Evolutionary conservation across 2,329 filamentous ascomycete species (phyloP).

Genomic region (Cladosporium sp.): DNA sequence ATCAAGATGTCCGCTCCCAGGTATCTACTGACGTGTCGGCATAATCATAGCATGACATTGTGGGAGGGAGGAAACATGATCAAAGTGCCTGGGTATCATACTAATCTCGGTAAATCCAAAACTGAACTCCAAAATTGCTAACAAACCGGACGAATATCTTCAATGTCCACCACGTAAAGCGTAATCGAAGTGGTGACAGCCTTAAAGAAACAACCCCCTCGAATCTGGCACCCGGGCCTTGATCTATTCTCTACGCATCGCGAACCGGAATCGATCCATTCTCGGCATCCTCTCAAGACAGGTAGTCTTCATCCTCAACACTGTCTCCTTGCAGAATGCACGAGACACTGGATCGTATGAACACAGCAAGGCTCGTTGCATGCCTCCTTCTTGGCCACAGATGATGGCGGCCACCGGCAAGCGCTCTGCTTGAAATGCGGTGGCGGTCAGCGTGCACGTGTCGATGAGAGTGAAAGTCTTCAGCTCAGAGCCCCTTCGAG

Average conservation of each 20-base stretch:
- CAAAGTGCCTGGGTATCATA: no score
- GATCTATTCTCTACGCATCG: constrained; percentile 6
- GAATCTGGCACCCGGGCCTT: no score
- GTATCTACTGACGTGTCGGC: no score
- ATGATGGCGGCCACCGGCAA: constrained; percentile 48
- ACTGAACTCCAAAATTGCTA: no score
- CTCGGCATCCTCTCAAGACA: constrained; percentile 41
- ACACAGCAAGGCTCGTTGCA: constrained; percentile 50
- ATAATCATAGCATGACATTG: no score
- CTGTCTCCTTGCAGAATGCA: constrained; percentile 48
- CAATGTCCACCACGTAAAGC: no score
- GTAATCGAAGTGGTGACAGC: no score
- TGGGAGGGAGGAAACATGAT: no score
- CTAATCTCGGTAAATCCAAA: no score
- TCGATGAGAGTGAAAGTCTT: constrained; percentile 45
- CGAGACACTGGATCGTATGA: constrained; percentile 49
- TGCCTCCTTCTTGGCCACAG: constrained; percentile 49
- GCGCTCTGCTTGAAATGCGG: constrained; percentile 42
- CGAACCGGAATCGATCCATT: constrained; percentile 39
- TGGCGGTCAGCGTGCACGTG: constrained; percentile 48
- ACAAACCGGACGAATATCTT: no score
- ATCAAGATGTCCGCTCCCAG: no score
- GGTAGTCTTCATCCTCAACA: constrained; percentile 46
- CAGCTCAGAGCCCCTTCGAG: background rate
- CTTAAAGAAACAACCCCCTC: no score